phyloP scores from a whole-genome alignment of 2,329 filamentous ascomycete species.

The Diaporthe batatas region DNA sequence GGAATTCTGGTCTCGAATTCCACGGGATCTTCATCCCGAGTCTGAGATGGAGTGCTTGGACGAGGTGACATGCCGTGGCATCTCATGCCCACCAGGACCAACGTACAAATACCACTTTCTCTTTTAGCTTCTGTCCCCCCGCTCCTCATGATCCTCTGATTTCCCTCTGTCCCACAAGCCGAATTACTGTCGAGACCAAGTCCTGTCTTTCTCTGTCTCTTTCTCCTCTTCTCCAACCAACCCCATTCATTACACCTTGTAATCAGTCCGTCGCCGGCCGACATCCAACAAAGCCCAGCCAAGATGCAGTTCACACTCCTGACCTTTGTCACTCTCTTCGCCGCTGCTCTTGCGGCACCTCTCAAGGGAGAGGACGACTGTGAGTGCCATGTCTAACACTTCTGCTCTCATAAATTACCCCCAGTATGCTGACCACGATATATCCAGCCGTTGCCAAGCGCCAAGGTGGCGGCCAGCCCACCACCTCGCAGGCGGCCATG shows the following conservation, averaged over 20 bases:
- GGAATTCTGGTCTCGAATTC: conserved; percentile 39
- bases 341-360: conserved; percentile 59
- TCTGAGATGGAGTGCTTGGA: conserved; percentile 37
- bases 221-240: conserved; percentile 45
- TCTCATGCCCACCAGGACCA: conserved; percentile 9
- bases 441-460: conserved; percentile 47
- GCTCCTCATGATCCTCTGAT: conserved; percentile 4
- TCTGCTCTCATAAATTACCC: no score
- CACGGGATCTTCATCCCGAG: conserved; percentile 39
- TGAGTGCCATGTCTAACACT: background rate
- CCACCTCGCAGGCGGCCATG: conserved; percentile 61
- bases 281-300: conserved; percentile 51
- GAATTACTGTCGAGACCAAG: conserved; percentile 35
- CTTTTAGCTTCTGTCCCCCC: conserved; percentile 34
- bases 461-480: conserved; percentile 48
- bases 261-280: conserved; percentile 65
- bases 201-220: conserved; percentile 45
- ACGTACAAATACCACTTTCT: conserved; percentile 44
- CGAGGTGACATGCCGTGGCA: conserved; percentile 36
- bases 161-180: conserved; percentile 35
- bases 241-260: conserved; percentile 45
- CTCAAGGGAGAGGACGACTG: conserved; percentile 39
- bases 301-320: conserved; percentile 66
- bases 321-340: conserved; percentile 61
- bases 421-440: background rate